Evolutionary conservation across 176 grass and related monocot genomes (phyloP), one percentile per base, ranked within the genome.

Genomic region (Rhynchospora tenuis): DNA sequence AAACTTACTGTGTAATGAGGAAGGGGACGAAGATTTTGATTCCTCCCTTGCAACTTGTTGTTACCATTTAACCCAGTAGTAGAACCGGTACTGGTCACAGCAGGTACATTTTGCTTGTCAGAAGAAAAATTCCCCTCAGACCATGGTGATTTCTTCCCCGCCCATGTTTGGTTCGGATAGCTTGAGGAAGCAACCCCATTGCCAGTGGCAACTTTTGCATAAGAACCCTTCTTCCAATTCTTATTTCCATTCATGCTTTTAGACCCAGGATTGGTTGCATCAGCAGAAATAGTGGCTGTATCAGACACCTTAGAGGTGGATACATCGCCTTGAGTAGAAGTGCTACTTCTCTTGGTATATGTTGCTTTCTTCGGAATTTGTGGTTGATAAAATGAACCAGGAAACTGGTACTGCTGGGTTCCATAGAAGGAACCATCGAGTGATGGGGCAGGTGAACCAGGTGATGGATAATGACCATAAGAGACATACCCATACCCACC

Each of bases 341-440:
- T 48, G 64, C 29, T 59, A 38, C 20, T 85, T 80, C 85, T 77
- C 76, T 68, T 84, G 66, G 81, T 79, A 84, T 79, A 91, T 69
- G 42, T 16, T 43, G 81, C 61, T 67, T 86, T 91, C 57, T 63
- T 81, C 16, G 81, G 38, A 73, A 48, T 78, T 78, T 86, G 85
- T 9, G 79, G 78, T 61, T 91, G 89, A 23, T 91, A 73, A 73
- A 89, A 91, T 2, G 85, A 74, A 45, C 87, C 81, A 8, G 73
- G 72, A 45, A 80, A 90, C 51, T 91, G 93, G 64, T 85, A 89
- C 78, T 86, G 69, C 80, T 97, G 90, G 55, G 88, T 85, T 51
- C 85, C 87, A 83, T 93, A 97, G 48, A 86, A 80, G 72, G 92
- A 91, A 42, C 77, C 77, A 63, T 93, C 86, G 59, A 90, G 45